Percentiles rank a stretch among this genome's conserved stretches.
phyloP scores from a whole-genome alignment of 148 eudicot genomes.

The Fagopyrum esculentum region DNA sequence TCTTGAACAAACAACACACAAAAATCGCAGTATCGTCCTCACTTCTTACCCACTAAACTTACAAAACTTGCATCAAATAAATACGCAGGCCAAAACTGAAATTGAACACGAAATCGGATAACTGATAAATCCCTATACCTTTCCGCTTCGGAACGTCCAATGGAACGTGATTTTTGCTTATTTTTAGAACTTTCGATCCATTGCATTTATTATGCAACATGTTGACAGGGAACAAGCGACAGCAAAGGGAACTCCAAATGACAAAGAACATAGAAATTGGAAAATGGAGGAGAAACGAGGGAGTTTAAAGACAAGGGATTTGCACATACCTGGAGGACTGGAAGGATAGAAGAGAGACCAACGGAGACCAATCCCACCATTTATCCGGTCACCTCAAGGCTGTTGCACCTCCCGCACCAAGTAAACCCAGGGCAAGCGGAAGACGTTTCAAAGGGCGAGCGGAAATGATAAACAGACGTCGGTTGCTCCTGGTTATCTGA shows the following conservation, averaged over 20 bases:
- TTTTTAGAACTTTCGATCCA: too few species aligned
- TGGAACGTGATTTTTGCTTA: not conserved
- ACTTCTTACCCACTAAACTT: not conserved
- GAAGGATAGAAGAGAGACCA: not conserved
- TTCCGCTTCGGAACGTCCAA: not conserved
- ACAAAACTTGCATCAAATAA: not conserved
- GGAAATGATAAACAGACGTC: too few species aligned
- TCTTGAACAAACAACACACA: not conserved
- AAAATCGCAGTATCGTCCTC: not conserved
- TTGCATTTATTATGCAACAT: not conserved
- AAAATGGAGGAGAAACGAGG: not conserved
- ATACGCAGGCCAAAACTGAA: not conserved
- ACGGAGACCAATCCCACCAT: not conserved
- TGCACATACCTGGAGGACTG: not conserved
- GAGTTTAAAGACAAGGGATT: not conserved
- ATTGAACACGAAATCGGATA: not conserved
- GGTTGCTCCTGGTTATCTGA: too few species aligned
- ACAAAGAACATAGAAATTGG: not conserved
- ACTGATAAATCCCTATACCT: not conserved
- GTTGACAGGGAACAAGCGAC: not conserved
- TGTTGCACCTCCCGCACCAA: too few species aligned
- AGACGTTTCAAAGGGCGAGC: too few species aligned
- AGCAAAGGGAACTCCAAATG: not conserved
- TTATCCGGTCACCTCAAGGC: not conserved
- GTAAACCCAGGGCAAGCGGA: too few species aligned